A percentile compares a stretch with the other conserved stretches of the same genome.
phyloP scores from a whole-genome alignment of 2,329 filamentous ascomycete species.

The Arachnomyces sp. region DNA sequence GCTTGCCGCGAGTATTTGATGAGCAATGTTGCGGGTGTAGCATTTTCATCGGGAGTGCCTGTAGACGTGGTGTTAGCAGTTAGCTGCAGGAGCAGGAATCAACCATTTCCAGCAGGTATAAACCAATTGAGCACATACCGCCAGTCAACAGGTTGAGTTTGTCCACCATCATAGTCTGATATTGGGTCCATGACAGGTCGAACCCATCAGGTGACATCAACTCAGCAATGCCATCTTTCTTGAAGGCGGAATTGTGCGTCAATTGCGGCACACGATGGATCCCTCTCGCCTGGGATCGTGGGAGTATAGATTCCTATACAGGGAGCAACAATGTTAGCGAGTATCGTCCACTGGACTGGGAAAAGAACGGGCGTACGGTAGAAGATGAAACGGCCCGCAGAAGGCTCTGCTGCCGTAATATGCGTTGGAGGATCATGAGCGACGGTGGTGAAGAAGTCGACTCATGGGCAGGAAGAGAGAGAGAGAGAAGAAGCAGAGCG shows the following conservation, averaged over 20 bases:
- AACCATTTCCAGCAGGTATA: slow-evolving; percentile 3
- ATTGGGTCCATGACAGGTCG: slow-evolving; percentile 70
- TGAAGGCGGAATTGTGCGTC: slow-evolving; percentile 38
- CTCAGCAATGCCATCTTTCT: slow-evolving; percentile 53
- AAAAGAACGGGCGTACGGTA: slow-evolving; percentile 22
- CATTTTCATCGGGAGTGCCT: slow-evolving; percentile 59
- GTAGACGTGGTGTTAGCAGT: slow-evolving; percentile 3
- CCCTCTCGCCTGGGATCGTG: slow-evolving; percentile 28
- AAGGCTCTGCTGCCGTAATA: slow-evolving; percentile 36
- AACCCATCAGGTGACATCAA: slow-evolving; percentile 64
- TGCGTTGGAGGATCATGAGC: slow-evolving; percentile 35
- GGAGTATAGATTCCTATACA: slow-evolving; percentile 24
- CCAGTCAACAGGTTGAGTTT: slow-evolving; percentile 66
- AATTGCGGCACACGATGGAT: slow-evolving; percentile 43
- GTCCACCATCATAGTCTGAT: slow-evolving; percentile 65
- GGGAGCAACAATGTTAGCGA: slow-evolving; percentile 15
- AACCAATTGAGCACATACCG: slow-evolving; percentile 44
- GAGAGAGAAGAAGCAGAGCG: not conserved
- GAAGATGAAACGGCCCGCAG: slow-evolving; percentile 33
- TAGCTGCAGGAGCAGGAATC: not conserved
- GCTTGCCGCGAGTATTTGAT: slow-evolving; percentile 72
- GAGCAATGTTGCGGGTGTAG: slow-evolving; percentile 58
- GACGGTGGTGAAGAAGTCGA: slow-evolving; percentile 12
- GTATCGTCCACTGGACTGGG: slow-evolving; percentile 6
- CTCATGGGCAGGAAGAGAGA: slow-evolving; percentile 7